These are phyloP conservation scores for Schizopora paradoxa DNA, from an alignment of 1,284 basidiomycete genomes.

Conservation along the genomic window DNA sequence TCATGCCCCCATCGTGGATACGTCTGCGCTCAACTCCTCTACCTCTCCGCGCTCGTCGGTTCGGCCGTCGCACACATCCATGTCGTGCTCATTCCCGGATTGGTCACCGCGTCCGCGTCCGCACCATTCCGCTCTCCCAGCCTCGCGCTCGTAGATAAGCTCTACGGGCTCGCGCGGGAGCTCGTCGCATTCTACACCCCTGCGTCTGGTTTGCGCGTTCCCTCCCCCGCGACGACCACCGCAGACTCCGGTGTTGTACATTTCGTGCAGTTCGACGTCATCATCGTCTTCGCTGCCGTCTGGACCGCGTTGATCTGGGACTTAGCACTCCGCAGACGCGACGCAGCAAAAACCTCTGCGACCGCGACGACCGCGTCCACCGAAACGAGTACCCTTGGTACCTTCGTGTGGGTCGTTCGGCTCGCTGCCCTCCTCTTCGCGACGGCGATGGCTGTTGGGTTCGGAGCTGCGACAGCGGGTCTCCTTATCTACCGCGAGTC, in stretches of 20 bases:
- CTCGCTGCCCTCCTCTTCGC: neutral
- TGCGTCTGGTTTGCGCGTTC: constrained; percentile 12
- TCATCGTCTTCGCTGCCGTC: constrained; percentile 15
- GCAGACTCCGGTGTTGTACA: constrained; percentile 14
- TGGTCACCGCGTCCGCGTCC: constrained; percentile 3
- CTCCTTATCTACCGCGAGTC: constrained; percentile 13
- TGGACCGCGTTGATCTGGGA: constrained; percentile 17
- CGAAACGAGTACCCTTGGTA: neutral
- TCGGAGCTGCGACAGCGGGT: constrained; percentile 13
- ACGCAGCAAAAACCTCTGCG: neutral
- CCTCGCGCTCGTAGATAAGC: constrained; percentile 6
- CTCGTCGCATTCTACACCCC: constrained; percentile 14
- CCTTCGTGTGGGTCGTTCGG: constrained; percentile 1
- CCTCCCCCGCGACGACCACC: constrained; percentile 12
- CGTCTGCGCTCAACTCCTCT: constrained; percentile 7
- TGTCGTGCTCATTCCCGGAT: constrained; percentile 14
- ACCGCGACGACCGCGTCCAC: too few species aligned
- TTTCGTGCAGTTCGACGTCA: constrained; percentile 17
- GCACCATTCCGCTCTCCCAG: constrained; percentile 1
- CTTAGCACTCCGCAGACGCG: constrained; percentile 8
- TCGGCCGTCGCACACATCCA: constrained; percentile 14
- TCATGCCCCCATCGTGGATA: constrained; percentile 3
- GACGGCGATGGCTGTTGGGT: constrained; percentile 7
- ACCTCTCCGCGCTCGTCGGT: constrained; percentile 13
- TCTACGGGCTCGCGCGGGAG: constrained; percentile 7